These are phyloP conservation scores for Penicillium verhagenii DNA, from an alignment of 495 filamentous ascomycete species.

Conservation along the genomic window DNA sequence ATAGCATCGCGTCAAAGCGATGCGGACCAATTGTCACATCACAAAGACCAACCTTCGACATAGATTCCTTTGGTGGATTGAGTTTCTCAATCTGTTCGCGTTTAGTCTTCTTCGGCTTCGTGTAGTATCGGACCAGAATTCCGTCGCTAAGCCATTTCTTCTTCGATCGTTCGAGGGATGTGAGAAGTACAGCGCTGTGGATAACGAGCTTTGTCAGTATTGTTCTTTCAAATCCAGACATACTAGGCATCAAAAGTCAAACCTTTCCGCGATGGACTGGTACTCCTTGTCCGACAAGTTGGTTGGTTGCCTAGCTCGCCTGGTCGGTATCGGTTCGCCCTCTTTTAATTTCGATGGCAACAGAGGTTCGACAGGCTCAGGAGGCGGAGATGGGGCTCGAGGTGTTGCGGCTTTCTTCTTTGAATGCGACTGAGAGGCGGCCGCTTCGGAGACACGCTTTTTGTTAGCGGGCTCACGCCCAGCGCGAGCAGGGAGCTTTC, in stretches of 20 bases:
- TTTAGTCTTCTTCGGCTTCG: constrained; percentile 82
- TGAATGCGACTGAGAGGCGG: constrained; percentile 23
- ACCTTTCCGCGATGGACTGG: constrained; percentile 85
- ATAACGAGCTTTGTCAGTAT: constrained; percentile 12
- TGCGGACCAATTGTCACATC: constrained; percentile 88
- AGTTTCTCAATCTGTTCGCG: constrained; percentile 65
- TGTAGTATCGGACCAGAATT: constrained; percentile 91
- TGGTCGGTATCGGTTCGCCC: constrained; percentile 71
- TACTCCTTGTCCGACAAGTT: constrained; percentile 67
- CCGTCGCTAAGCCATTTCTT: constrained; percentile 86
- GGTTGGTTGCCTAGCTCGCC: constrained; percentile 64
- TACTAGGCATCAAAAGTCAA: constrained; percentile 5
- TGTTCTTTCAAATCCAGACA: constrained; percentile 3
- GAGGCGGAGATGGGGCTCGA: constrained; percentile 25
- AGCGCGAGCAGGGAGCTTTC: constrained; percentile 43
- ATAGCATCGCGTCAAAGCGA: constrained; percentile 83
- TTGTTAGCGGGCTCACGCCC: constrained; percentile 50
- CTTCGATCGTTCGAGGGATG: constrained; percentile 80
- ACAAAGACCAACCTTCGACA: constrained; percentile 78
- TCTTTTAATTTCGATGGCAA: constrained; percentile 64
- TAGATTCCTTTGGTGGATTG: constrained; percentile 83
- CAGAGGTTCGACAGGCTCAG: constrained; percentile 48
- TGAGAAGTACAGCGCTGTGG: constrained; percentile 74
- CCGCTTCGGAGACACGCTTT: constrained; percentile 45
- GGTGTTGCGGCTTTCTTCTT: constrained; percentile 45